Evolutionary conservation across 257 asterid genomes (phyloP).

Genomic region (Solanum tarapatanum): DNA sequence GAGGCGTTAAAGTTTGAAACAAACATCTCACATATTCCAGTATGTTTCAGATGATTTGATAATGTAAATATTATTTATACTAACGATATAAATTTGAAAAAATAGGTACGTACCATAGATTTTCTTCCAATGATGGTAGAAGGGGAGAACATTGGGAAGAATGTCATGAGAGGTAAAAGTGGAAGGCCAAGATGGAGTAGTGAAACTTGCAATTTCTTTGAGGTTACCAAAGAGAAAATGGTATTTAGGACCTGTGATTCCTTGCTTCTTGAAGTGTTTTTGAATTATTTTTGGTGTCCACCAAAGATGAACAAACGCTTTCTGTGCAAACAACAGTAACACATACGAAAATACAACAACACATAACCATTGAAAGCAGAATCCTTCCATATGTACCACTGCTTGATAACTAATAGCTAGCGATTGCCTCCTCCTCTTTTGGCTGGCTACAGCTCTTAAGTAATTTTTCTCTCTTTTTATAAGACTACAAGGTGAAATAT

Average conservation of each 20-base stretch:
- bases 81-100: background rate
- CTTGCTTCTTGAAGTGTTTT: slow-evolving; percentile 58
- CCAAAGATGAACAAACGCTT: slow-evolving; percentile 45
- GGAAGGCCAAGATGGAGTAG: slow-evolving; percentile 44
- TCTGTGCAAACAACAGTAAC: slow-evolving; percentile 16
- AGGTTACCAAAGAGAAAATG: slow-evolving; percentile 73
- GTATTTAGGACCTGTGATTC: slow-evolving; percentile 74
- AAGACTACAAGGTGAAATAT: background rate
- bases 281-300: slow-evolving; percentile 68
- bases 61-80: background rate
- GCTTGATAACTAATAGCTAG: background rate
- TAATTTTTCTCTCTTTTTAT: background rate
- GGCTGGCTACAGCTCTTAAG: background rate
- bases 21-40: background rate
- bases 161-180: slow-evolving; percentile 61
- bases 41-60: background rate
- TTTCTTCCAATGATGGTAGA: slow-evolving; percentile 93
- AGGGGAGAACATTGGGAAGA: slow-evolving; percentile 83
- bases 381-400: slow-evolving; percentile 17
- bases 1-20: background rate
- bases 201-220: slow-evolving; percentile 59
- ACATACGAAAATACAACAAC: slow-evolving; percentile 34
- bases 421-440: background rate
- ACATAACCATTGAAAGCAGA: slow-evolving; percentile 24
- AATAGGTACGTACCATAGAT: slow-evolving; percentile 41